Base-by-base conservation (phyloP, 2,329 filamentous ascomycete species). In the Epichloe sibirici region DNA sequence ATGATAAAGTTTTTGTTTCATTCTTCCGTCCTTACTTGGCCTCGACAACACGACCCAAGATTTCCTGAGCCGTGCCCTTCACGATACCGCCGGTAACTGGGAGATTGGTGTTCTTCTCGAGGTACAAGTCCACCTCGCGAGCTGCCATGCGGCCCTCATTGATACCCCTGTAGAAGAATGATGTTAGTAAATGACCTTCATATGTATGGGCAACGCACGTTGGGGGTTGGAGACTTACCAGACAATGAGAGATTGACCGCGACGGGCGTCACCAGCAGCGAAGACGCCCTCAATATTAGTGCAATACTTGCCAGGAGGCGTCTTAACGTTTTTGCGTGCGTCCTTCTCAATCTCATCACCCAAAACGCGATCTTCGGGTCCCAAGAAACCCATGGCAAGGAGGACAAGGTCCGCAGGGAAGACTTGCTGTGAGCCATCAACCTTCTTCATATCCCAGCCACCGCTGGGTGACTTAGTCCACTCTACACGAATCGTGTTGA, bases 381-480 rank as follows among this genome's bases (percentile, higher is more conserved):
- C 91, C 57, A 96, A 73, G 85, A 97, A 97, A 66, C 91, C 91
- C 91, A 97, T 96, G 49, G 91, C 95, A 48, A 97, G 76, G 45
- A 96, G 81, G 45, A 97, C 90, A 42, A 97, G 81, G 65, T 97
- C 91, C 31, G 91, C 91, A 39, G 89, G 89, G 85, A 96, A 96
- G 78, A 94, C 94, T 67, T 96, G 83, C 74, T 95, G 87, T 56
- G 86, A 91, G 39, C 88, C 90, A 59, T 95, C 90, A 35, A 95
- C 78, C 69, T 95, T 91, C 79, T 95, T 95, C 90, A 97, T 96
- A 71, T 96, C 91, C 91, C 91, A 97, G 45, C 90, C 90, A 59
- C 90, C 90, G 56, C 81, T 84, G 31, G 88, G 78, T 51, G 83
- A 88, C 77, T 90, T 93, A 61, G 89, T 93, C 91, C 91, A 97